Percentiles rank a stretch among this genome's conserved stretches.
Evolutionary conservation across 1,284 basidiomycete genomes (phyloP).

Genomic region (Erythrobasidium hasegawianum): DNA sequence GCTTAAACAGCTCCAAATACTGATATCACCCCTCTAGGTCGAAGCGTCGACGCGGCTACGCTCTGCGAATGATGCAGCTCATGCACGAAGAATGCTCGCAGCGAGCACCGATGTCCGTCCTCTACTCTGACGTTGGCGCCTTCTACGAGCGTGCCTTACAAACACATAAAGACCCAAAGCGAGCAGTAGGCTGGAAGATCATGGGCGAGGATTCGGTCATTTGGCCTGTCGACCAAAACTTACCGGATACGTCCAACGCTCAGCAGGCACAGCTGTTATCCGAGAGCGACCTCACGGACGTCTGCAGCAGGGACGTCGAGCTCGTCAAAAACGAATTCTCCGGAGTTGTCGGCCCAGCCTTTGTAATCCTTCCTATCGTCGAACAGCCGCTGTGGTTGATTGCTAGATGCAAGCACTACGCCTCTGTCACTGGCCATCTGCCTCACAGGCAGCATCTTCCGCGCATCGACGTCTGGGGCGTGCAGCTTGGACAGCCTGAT

Average conservation of each 20-base stretch:
- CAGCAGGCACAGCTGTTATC: not conserved
- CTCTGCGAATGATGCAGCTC: conserved; percentile 14
- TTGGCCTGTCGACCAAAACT: conserved; percentile 6
- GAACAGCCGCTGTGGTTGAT: conserved; percentile 25
- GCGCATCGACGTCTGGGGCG: conserved; percentile 23
- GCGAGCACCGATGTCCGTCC: conserved; percentile 4
- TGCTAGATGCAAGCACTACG: conserved; percentile 8
- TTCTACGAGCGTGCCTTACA: conserved; percentile 13
- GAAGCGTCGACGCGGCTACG: conserved; percentile 23
- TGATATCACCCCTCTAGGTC: not conserved
- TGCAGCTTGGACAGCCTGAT: conserved; percentile 1
- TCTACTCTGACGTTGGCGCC: conserved; percentile 24
- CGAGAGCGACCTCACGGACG: not conserved
- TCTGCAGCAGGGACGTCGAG: conserved; percentile 13
- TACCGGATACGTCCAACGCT: not conserved
- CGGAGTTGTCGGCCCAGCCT: not conserved
- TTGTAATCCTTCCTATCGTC: conserved; percentile 15
- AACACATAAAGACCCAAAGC: not conserved
- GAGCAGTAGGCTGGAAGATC: conserved; percentile 22
- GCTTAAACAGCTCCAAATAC: not conserved
- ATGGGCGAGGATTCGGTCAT: not conserved
- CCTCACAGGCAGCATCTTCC: conserved; percentile 2
- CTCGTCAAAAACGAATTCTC: conserved; percentile 8
- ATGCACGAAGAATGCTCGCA: conserved; percentile 7
- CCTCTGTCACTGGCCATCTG: not conserved